Evolutionary conservation across 352 stramenopile genomes (phyloP), one percentile per base, ranked within the genome.

Genomic region (Globisporangium middletonii): DNA sequence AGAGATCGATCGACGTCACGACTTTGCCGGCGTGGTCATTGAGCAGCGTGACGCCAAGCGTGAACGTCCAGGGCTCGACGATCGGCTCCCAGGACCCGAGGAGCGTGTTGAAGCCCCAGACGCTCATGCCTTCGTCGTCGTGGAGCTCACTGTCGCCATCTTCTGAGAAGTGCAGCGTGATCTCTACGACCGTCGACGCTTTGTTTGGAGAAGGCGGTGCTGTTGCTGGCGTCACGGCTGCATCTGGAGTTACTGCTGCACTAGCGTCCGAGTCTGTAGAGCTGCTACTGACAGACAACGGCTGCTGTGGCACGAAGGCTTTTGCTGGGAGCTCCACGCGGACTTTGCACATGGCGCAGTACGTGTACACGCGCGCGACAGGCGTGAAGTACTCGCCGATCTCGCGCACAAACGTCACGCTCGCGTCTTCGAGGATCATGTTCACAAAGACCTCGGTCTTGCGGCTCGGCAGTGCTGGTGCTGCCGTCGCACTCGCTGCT

Each of bases 11-110:
- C 1, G 74, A 86, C 18, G 73, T 82, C 0, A 74, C 69, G 11
- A 80, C 67, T n/a, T 79, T 80, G 7, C 78, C 80, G 1, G 53
- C 68, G 45, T 73, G 55, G 54, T 83, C 65, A 6, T 71, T 68
- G 44, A 67, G 60, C 3, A 83, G 49, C 11, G 53, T 64, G 0
- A 83, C 49, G 1, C 44, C 63, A 16, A 88, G 55, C 44, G 65
- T 71, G 42, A 89, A 94, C 44, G 79, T 86, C 78, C 80, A 93
- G 2, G 85, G 83, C 47, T 93, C 81, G 12, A 92, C 55, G 16
- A 89, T 77, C 1, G 84, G 85, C 51, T 94, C 85, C 83, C 79
- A 93, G 13, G 82, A 82, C 0, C 85, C 83, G 3, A 93, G 54
- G 3, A 81, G 60, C 7, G 77, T 73, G 58, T 93, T 92, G 38